Evolutionary conservation across 2,329 filamentous ascomycete species (phyloP).

Genomic region (Neoscytalidium dimidiatum): DNA sequence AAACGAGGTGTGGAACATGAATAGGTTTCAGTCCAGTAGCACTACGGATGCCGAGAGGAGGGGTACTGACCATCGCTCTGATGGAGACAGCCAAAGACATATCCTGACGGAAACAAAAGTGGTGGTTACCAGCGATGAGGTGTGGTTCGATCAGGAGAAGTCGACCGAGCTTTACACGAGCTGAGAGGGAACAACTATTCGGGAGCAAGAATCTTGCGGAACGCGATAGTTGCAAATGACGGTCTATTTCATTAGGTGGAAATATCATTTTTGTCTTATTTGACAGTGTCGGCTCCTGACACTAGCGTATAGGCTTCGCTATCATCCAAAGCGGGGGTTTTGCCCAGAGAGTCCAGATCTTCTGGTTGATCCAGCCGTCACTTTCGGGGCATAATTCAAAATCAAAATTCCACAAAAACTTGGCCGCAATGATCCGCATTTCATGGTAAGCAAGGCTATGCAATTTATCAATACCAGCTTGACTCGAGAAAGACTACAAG

Average conservation of each 20-base stretch:
- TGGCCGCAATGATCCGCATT: conserved; percentile 43
- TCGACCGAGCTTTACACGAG: no score
- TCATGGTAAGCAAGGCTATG: conserved; percentile 41
- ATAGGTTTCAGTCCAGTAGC: background rate
- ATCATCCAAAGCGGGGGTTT: conserved; percentile 36
- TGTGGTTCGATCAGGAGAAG: background rate
- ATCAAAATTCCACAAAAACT: conserved; percentile 42
- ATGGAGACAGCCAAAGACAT: conserved; percentile 40
- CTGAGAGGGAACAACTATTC: no score
- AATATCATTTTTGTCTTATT: no score
- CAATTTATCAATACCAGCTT: background rate
- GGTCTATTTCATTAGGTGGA: no score
- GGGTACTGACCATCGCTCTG: conserved; percentile 6
- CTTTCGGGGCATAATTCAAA: conserved; percentile 37
- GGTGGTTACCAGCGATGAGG: background rate
- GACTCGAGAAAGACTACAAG: background rate
- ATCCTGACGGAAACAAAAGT: conserved; percentile 41
- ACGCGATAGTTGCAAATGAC: no score
- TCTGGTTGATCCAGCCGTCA: conserved; percentile 33
- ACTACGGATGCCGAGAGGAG: background rate
- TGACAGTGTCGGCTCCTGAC: no score
- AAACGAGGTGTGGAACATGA: no score
- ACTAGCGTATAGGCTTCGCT: conserved; percentile 20
- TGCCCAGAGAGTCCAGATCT: conserved; percentile 39
- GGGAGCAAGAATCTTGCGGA: no score